Evolutionary conservation across 1,139 yeast genomes (phyloP).

Genomic region (Saccharomyces hybrid): DNA sequence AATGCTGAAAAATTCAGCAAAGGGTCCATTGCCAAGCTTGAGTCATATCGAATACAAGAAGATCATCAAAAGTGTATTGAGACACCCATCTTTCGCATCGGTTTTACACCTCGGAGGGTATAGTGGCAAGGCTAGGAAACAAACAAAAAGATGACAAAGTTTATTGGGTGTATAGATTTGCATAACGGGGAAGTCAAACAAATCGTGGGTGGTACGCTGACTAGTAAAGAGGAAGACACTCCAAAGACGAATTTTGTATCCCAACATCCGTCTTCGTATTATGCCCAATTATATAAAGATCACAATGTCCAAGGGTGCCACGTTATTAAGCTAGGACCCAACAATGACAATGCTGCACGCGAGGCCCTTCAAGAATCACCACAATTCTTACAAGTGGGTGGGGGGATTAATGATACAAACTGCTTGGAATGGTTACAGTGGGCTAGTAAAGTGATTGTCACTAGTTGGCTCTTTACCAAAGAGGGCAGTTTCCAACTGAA

Average conservation of each 20-base stretch:
- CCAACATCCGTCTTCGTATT: constrained; percentile 63
- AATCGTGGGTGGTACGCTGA: constrained; percentile 87
- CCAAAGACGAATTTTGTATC: constrained; percentile 71
- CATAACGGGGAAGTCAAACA: constrained; percentile 94
- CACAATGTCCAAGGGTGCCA: constrained; percentile 69
- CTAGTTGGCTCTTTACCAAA: constrained; percentile 78
- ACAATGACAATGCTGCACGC: constrained; percentile 75
- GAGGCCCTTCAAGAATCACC: constrained; percentile 78
- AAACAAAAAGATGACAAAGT: constrained; percentile 59
- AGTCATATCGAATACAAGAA: background rate
- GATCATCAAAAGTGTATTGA: background rate
- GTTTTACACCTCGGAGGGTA: background rate
- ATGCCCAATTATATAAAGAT: constrained; percentile 60
- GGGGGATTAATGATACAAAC: constrained; percentile 73
- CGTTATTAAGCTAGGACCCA: constrained; percentile 81
- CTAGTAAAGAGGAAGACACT: constrained; percentile 41
- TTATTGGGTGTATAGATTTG: constrained; percentile 91
- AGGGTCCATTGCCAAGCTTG: constrained; percentile 1
- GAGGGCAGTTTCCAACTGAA: constrained; percentile 48
- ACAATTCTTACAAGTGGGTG: constrained; percentile 71
- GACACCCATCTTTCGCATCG: background rate
- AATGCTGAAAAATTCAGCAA: background rate
- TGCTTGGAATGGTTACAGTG: constrained; percentile 56
- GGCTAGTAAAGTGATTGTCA: constrained; percentile 58
- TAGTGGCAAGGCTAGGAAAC: background rate